Conservation (phyloP, 2,329 filamentous ascomycete species). For the Ophiostoma australiae region DNA sequence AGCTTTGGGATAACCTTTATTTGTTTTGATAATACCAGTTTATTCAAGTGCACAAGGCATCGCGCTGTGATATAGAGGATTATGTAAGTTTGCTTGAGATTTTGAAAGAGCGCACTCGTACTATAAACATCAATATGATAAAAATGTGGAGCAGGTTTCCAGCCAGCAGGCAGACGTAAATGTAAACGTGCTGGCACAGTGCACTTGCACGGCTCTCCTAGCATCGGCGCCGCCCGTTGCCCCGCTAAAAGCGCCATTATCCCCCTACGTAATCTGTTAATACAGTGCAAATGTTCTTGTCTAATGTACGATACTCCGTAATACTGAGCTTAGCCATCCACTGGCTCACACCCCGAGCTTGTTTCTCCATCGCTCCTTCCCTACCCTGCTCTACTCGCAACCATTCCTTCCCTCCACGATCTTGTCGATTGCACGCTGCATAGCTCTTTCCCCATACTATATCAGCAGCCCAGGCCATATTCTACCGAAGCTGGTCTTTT, state of each 20-base stretch:
- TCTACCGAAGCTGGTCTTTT: background rate
- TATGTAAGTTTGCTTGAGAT: background rate
- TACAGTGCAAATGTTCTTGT: background rate
- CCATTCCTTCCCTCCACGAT: background rate
- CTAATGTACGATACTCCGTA: background rate
- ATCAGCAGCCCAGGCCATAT: background rate
- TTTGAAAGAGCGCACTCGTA: background rate
- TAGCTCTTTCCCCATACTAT: background rate
- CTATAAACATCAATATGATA: background rate
- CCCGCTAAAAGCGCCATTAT: constrained; percentile 7
- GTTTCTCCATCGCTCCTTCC: constrained; percentile 12
- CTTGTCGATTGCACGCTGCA: background rate
- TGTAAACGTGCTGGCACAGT: background rate
- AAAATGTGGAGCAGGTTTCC: background rate
- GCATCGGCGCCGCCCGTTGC: background rate
- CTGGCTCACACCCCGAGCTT: constrained; percentile 12
- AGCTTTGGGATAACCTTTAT: background rate
- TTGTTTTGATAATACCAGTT: background rate
- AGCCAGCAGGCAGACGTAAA: constrained; percentile 4
- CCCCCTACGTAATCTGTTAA: background rate
- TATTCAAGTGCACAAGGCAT: background rate
- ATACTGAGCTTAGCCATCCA: constrained; percentile 7
- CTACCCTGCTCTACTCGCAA: background rate
- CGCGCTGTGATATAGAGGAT: background rate
- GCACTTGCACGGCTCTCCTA: background rate